Base-by-base conservation (phyloP, 2,329 filamentous ascomycete species). In the Reticulascus tulasneorum region DNA sequence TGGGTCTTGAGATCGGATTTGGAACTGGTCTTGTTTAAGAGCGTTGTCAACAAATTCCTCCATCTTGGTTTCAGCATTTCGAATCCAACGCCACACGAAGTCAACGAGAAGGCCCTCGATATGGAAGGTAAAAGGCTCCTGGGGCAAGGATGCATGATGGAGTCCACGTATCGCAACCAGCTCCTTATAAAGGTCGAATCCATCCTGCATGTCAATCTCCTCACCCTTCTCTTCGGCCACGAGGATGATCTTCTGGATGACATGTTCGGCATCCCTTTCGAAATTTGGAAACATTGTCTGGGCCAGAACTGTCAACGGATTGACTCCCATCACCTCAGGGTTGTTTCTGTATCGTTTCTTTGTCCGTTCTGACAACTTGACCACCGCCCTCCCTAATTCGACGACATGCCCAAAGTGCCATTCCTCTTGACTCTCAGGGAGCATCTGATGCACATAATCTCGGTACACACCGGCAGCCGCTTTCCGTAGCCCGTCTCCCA, bases 71-170 rank as follows among this genome's bases (percentile, higher is more conserved):
- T 97, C 89, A 7, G 88, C 89, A 45, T 81, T 77, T 35, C 77
- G 74, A 45, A 98, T 87, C 90, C 90, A 98, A 40, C 88, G 81
- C 90, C 90, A 97, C 6, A 97, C 93, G 58, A 97, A 98, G 23
- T 86, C 84, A 44, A 90, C 85, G 13, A 98, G 71, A 12, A 94
- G 67, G 26, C 82, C 78, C 60, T 98, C 93, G 27, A 98, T 77
- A 47, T 89, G 81, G 58, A 97, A 96, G 5, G 82, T 82, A 58
- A 97, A 98, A 2, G 79, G 77, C 42, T 79, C 69, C 47, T 71
- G 72, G 0, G 86, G 86, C 13, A 96, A 71, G 16, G 80, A 82
- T 44, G 86, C 76, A 7, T 75, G 72, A 57, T 96, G 90, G 18
- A 94, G 87, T 22, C 77, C 73, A 20, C 93, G 83, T 42, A 96